Percentiles rank a stretch among this genome's conserved stretches.
Conservation (phyloP, 179 eudicot genomes). For the Nepenthes alata region DNA sequence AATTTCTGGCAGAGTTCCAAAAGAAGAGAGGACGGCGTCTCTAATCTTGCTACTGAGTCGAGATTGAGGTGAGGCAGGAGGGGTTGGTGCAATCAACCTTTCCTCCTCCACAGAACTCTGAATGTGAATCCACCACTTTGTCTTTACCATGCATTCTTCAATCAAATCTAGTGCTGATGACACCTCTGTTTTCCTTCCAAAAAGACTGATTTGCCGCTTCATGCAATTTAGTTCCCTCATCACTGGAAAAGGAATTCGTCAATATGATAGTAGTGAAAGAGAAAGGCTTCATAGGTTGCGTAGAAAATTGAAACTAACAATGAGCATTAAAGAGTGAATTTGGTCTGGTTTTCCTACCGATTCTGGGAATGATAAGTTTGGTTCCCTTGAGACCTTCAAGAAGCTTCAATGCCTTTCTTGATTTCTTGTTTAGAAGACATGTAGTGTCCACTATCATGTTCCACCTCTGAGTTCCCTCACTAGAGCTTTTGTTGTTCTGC, state of each 20-base stretch:
- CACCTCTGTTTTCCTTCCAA: conserved; percentile 47
- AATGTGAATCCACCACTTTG: conserved; percentile 76
- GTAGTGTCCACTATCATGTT: conserved; percentile 58
- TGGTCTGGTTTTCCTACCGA: conserved; percentile 27
- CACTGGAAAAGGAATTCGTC: conserved; percentile 29
- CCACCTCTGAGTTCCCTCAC: conserved; percentile 36
- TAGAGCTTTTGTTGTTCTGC: conserved; percentile 28
- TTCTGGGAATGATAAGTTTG: conserved; percentile 56
- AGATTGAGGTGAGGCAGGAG: conserved; percentile 45
- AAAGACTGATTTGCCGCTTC: conserved; percentile 40
- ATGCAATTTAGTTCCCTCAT: conserved; percentile 62
- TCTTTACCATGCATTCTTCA: conserved; percentile 50
- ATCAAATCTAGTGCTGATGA: conserved; percentile 63
- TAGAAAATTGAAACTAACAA: neutral
- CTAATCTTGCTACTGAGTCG: conserved; percentile 22
- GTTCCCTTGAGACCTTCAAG: conserved; percentile 78
- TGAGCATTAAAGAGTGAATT: neutral
- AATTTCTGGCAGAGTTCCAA: conserved; percentile 23
- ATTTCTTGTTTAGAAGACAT: conserved; percentile 50
- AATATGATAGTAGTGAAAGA: neutral
- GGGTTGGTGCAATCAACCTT: conserved; percentile 43
- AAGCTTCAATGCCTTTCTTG: conserved; percentile 64
- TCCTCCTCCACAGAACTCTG: conserved; percentile 50
- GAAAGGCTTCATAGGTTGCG: conserved; percentile 1
- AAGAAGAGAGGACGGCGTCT: conserved; percentile 23